Evolutionary conservation across 2,329 filamentous ascomycete species (phyloP).

Genomic region (Colletotrichum sp.): DNA sequence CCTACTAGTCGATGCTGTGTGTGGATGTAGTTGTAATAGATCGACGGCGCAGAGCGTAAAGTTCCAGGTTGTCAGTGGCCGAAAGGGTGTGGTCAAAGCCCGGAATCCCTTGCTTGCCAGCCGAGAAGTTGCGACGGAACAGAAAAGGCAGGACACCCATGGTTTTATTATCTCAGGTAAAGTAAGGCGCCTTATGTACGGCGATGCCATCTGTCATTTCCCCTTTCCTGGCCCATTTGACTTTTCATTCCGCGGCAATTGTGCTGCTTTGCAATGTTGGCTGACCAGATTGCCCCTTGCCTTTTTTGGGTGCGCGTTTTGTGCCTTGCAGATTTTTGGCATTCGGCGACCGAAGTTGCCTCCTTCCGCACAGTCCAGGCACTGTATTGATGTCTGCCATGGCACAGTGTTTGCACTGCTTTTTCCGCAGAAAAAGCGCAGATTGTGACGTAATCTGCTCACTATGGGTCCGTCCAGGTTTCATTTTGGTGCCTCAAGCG

Average conservation of each 20-base stretch:
- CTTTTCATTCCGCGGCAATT: constrained; percentile 11
- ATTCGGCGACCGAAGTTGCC: background rate
- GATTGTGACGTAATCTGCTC: constrained; percentile 18
- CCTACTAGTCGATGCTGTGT: background rate
- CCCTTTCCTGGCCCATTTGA: background rate
- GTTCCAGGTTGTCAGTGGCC: background rate
- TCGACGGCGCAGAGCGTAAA: background rate
- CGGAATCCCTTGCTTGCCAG: background rate
- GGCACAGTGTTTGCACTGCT: background rate
- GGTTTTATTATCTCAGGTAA: background rate
- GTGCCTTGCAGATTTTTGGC: constrained; percentile 18
- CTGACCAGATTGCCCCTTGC: constrained; percentile 3
- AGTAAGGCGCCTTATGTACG: background rate
- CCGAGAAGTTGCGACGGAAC: background rate
- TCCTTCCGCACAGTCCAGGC: background rate
- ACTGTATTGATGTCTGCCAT: rapidly evolving
- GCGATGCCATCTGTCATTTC: background rate
- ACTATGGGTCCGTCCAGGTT: constrained; percentile 11
- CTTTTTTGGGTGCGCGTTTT: constrained; percentile 18
- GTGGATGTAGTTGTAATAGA: constrained; percentile 3
- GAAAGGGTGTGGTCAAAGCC: background rate
- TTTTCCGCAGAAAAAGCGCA: background rate
- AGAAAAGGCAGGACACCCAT: background rate
- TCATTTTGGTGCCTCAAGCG: constrained; percentile 6
- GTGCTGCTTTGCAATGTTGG: constrained; percentile 14